These are phyloP conservation scores for Pyrus betulifolia DNA, from an alignment of 306 rosid genomes.

Conservation along the genomic window DNA sequence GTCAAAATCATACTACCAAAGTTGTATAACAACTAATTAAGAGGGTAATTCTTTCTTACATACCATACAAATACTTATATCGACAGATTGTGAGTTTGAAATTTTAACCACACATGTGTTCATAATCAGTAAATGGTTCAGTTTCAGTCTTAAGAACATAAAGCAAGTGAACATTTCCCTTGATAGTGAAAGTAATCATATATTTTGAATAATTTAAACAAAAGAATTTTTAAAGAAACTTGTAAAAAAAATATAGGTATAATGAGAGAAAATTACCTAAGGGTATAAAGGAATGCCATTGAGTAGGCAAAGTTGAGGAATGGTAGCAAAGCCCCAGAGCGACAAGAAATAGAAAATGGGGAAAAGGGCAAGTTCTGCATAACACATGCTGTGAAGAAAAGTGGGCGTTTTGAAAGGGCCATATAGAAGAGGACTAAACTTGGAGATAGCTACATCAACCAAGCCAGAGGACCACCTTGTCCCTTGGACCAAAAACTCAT, in stretches of 20 bases:
- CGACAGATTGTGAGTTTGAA: not conserved
- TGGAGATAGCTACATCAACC: slow-evolving; percentile 44
- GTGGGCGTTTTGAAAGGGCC: slow-evolving; percentile 30
- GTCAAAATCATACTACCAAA: not conserved
- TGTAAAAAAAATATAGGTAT: too few relatives aligned
- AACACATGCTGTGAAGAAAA: slow-evolving; percentile 42
- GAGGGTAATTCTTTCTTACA: not conserved
- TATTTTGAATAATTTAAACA: too few relatives aligned
- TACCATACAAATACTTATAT: not conserved
- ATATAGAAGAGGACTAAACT: slow-evolving; percentile 46
- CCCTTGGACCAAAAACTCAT: slow-evolving; percentile 55
- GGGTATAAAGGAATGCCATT: slow-evolving; percentile 54
- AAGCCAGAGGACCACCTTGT: slow-evolving; percentile 60
- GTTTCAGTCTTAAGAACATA: not conserved
- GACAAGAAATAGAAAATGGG: slow-evolving; percentile 32
- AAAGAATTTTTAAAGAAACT: too few relatives aligned
- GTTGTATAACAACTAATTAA: too few relatives aligned
- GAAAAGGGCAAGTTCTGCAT: slow-evolving; percentile 27
- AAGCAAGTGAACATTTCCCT: not conserved
- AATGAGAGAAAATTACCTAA: slow-evolving; percentile 32
- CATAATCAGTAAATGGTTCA: not conserved
- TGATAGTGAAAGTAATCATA: not conserved
- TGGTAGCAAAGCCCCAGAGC: slow-evolving; percentile 48
- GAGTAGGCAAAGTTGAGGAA: slow-evolving; percentile 59
- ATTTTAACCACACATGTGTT: not conserved